phyloP scores from a whole-genome alignment of 495 filamentous ascomycete genomes.

The Aspergillus biplanus region DNA sequence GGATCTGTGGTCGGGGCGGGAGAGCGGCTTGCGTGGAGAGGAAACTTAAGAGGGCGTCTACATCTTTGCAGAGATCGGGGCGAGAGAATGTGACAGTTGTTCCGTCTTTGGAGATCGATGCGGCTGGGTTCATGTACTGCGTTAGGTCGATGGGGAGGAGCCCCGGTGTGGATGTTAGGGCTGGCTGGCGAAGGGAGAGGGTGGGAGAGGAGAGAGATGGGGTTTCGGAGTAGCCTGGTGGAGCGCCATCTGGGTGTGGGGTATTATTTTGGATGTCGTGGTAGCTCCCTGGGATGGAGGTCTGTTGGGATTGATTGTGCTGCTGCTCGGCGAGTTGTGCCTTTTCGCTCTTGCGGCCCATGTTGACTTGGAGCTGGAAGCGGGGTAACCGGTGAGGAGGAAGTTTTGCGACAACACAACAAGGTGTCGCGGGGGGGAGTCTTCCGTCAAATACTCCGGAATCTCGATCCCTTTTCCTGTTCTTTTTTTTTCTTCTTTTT shows the following conservation, averaged over 20 bases:
- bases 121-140: neutral
- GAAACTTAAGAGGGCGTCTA: neutral
- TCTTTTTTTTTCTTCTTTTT: neutral
- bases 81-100: neutral
- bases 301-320: neutral
- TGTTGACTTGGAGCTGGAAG: neutral
- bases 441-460: neutral
- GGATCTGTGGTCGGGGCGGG: conserved; percentile 4
- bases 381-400: neutral
- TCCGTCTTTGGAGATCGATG: neutral
- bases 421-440: neutral
- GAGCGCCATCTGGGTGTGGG: neutral
- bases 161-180: neutral
- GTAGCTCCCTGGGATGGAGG: neutral
- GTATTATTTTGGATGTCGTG: neutral
- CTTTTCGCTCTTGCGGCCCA: neutral
- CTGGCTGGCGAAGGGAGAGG: neutral
- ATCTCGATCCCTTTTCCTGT: neutral
- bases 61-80: neutral
- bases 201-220: neutral
- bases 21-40: neutral
- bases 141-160: neutral
- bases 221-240: conserved; percentile 3
- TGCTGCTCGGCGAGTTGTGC: neutral
- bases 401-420: neutral